Evolutionary conservation across 2,329 filamentous ascomycete species (phyloP), one percentile per base, ranked within the genome.

Genomic region (Fusarium drepaniforme): DNA sequence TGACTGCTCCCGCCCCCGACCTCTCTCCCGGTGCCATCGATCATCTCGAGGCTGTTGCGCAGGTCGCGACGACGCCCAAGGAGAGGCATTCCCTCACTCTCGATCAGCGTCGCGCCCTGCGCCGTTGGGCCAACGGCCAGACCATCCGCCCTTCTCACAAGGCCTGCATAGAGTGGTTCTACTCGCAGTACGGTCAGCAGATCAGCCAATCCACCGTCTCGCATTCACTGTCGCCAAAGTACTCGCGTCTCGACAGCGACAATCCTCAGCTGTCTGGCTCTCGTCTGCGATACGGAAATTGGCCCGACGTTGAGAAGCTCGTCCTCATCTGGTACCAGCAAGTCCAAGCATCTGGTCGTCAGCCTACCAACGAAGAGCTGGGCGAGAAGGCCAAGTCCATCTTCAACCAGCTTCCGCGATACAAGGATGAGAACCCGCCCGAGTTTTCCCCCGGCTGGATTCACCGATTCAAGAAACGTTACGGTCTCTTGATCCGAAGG

Each of bases 361-460:
- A 90, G 74, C 90, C 90, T 0, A 90, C 88, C 51, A 91, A 91
- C 79, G 90, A 91, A 75, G 89, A 91, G 80, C 84, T 91, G 4
- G 89, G 88, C 71, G 89, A 91, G 38, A 91, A 91, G 83, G 90
- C 90, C 51, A 91, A 90, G 79, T 79, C 82, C 67, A 90, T 91
- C 75, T 91, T 91, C 80, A 83, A 83, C 51, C 87, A 89, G 76
- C 83, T 91, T 33, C 89, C 89, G 18, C 88, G 89, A 21, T 91
- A 91, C 80, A 90, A 89, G 79, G 89, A 89, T 73, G 89, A 91
- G 79, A 81, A 82, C n/a, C 83, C 89, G 2, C 90, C 90, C 57
- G 90, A 91, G 80, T 91, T 91, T 79, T 91, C 89, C 0, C 90
- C 90, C 0, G 90, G 90, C 46, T 91, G 90, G 90, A 91, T 91